A percentile compares a stretch with the other conserved stretches of the same genome.
These are phyloP conservation scores for Catharanthus roseus DNA, from an alignment of 257 asterid species.

Conservation along the genomic window DNA sequence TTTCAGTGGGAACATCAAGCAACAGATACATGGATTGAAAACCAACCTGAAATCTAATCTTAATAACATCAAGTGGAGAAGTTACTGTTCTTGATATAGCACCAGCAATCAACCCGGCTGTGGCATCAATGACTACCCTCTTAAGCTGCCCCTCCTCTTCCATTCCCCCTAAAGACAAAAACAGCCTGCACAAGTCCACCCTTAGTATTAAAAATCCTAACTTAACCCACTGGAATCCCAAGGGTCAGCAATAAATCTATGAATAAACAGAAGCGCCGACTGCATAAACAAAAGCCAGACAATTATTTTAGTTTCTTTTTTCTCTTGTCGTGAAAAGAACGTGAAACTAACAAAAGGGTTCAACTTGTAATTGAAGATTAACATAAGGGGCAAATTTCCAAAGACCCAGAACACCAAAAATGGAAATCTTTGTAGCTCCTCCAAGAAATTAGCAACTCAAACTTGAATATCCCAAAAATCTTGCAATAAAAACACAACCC, in stretches of 20 bases:
- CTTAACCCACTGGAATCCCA: background rate
- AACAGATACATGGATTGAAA: background rate
- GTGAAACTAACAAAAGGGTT: background rate
- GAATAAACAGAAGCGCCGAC: background rate
- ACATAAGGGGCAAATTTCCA: background rate
- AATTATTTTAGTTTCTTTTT: background rate
- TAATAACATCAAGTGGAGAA: conserved; percentile 92
- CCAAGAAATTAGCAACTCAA: background rate
- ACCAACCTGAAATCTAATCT: conserved; percentile 89
- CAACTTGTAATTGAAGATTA: background rate
- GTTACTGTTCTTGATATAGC: conserved; percentile 77
- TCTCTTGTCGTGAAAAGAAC: background rate
- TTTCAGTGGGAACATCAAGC: background rate
- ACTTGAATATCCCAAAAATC: background rate
- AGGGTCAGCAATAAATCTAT: background rate
- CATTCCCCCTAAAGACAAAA: conserved; percentile 46
- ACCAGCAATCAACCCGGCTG: conserved; percentile 91
- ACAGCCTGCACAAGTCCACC: conserved; percentile 30
- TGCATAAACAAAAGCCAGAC: background rate
- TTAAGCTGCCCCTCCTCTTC: conserved; percentile 74
- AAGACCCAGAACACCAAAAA: background rate
- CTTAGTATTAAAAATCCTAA: conserved; percentile 4
- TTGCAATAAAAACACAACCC: background rate
- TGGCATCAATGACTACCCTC: conserved; percentile 64
- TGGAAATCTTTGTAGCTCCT: background rate